Base-by-base conservation (phyloP, 257 asterid species). In the Primulina huaijiensis region DNA sequence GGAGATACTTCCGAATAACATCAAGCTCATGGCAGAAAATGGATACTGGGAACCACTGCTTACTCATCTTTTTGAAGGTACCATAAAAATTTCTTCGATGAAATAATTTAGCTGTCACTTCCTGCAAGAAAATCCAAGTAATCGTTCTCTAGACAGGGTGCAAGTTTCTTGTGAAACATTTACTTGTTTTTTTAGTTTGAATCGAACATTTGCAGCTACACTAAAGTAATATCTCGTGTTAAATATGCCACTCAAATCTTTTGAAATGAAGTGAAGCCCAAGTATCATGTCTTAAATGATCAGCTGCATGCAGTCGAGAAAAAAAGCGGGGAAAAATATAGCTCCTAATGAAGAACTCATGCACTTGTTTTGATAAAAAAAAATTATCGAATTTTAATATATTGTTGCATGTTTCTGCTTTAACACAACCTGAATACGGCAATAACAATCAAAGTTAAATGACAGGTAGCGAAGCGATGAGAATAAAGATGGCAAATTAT, bases 21-120 rank as follows among this genome's bases (percentile, higher is more conserved):
- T 90, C 83, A 90, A 88, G 72, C 85, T 76, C 79, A 90, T 88
- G 96, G 96, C 96, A 69, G 96, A 90, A 76, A 85, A 86, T 20
- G 97, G 97, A 68, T 80, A 88, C 57, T 82, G 88, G 87, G 94
- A 85, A 35, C 97, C 97, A 25, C 57, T 90, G 52, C 73, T 88
- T 55, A 72, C 83, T 65, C 78, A 88, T 82, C 90, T 90, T 60
- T 66, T 78, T 27, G 78, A 85, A 82, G 97, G 97, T 88, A 80
- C 74, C 30, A 62, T 37, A 50, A 33, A 35, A 64, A 55, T 8
- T 38, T 30, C 20, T 14, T 23, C 14, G 57, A 14, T 50, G 21
- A 14, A 50, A 50, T 4, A 21, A 21, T 5, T 34, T 21, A 34
- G 20, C 10, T 16, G 35, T 73, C 53, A 8, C 35, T 34, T 65